Conservation (phyloP, 192 early-diverging fungal genomes). For the Coemansia sp. region DNA sequence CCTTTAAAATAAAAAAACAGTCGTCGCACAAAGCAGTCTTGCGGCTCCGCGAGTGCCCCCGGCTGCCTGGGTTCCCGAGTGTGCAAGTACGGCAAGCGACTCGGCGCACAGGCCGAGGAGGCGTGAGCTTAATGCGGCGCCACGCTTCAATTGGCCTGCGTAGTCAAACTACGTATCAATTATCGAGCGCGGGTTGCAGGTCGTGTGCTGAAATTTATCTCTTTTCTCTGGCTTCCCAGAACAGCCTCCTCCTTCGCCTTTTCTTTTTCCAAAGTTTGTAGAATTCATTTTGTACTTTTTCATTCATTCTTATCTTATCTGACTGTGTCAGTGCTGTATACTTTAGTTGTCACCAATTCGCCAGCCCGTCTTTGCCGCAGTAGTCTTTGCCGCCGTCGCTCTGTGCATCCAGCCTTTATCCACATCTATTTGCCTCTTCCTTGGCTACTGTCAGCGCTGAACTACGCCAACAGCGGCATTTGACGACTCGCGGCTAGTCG, state of each 20-base stretch:
- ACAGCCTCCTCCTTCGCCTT: neutral
- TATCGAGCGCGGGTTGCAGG: neutral
- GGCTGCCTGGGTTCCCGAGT: neutral
- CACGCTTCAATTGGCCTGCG: constrained; percentile 3
- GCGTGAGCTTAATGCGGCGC: constrained; percentile 1
- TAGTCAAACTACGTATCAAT: neutral
- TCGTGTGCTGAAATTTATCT: neutral
- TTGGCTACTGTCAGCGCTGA: neutral
- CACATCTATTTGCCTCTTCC: neutral
- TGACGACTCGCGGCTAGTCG: constrained; percentile 10
- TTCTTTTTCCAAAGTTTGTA: neutral
- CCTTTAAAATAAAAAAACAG: neutral
- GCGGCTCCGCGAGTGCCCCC: constrained; percentile 5
- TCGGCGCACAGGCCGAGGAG: constrained; percentile 2
- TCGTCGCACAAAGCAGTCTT: neutral
- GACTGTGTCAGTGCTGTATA: neutral
- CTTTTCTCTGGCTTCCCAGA: neutral
- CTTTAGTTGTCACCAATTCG: neutral
- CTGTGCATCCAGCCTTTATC: neutral
- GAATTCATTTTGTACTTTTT: constrained; percentile 3
- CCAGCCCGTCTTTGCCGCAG: neutral
- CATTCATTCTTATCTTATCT: neutral
- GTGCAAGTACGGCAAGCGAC: neutral
- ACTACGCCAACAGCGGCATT: neutral
- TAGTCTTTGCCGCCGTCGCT: neutral